Conservation (phyloP, 1,284 basidiomycete species). For the Coniferiporia sulphurascens region DNA sequence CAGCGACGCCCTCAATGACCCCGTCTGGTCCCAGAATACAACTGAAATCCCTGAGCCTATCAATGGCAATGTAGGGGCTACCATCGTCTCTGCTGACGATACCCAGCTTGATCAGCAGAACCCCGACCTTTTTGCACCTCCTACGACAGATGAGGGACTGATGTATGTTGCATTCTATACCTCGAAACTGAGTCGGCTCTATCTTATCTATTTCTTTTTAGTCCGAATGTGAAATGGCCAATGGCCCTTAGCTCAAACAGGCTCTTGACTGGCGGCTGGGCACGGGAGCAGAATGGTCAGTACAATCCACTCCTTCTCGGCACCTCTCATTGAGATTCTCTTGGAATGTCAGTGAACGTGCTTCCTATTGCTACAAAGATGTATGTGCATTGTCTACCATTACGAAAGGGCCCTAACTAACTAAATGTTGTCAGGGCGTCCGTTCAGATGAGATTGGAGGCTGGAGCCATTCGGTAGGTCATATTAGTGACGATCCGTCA, state of each 20-base stretch:
- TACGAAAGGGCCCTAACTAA: neutral
- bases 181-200: conserved; percentile 17
- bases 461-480: conserved; percentile 45
- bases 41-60: conserved; percentile 30
- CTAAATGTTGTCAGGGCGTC: conserved; percentile 20
- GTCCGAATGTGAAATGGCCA: conserved; percentile 54
- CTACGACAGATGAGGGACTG: conserved; percentile 45
- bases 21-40: conserved; percentile 33
- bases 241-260: conserved; percentile 52
- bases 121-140: conserved; percentile 46
- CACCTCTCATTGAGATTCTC: neutral
- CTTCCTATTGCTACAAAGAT: conserved; percentile 41
- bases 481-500: neutral
- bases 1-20: conserved; percentile 46
- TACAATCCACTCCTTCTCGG: neutral
- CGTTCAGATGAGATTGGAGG: conserved; percentile 57
- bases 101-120: conserved; percentile 42
- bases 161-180: conserved; percentile 24
- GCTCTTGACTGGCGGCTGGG: conserved; percentile 53
- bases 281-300: conserved; percentile 47
- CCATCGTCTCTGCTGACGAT: conserved; percentile 54
- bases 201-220: conserved; percentile 26
- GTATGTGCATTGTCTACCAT: conserved; percentile 23
- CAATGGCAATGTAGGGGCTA: conserved; percentile 43
- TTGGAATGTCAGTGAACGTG: conserved; percentile 28